Conservation (phyloP, 495 filamentous ascomycete genomes). For the Penicillium subrubescens region DNA sequence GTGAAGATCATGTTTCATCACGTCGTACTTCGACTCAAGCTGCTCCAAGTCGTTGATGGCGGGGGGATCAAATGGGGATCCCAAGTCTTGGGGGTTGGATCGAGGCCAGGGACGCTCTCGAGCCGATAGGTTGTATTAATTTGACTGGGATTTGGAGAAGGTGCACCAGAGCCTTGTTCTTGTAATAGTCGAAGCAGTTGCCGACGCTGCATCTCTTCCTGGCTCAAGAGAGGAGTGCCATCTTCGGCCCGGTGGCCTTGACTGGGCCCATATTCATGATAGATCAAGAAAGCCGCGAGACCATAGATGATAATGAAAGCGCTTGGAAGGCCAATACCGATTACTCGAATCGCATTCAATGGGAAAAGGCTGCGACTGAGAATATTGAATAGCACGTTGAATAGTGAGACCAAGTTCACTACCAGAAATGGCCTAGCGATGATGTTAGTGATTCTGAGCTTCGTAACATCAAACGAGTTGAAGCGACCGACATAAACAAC, state of each 20-base stretch:
- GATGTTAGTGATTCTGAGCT: not conserved
- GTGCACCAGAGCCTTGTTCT: conserved; percentile 19
- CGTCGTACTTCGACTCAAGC: conserved; percentile 1
- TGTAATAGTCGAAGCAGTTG: conserved; percentile 38
- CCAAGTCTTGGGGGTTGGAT: conserved; percentile 15
- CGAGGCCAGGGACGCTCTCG: conserved; percentile 23
- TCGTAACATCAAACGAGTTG: conserved; percentile 6
- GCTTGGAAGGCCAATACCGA: conserved; percentile 29
- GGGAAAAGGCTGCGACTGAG: conserved; percentile 30
- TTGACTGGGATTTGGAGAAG: conserved; percentile 18
- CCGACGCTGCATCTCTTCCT: conserved; percentile 43
- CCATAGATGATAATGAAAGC: conserved; percentile 31
- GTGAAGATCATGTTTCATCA: not conserved
- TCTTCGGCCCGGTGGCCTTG: conserved; percentile 12
- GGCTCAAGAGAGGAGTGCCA: conserved; percentile 30
- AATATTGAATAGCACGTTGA: conserved; percentile 39
- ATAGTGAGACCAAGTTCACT: conserved; percentile 33
- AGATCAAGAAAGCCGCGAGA: conserved; percentile 30
- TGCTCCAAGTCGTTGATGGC: conserved; percentile 10
- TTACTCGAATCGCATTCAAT: conserved; percentile 22
- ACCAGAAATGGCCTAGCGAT: conserved; percentile 28
- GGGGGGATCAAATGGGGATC: not conserved
- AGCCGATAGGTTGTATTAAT: conserved; percentile 39
- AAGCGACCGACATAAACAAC: conserved; percentile 28
- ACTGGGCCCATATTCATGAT: conserved; percentile 17